Conservation (phyloP, 192 early-diverging fungal species). For the Anaeromyces robustus region DNA sequence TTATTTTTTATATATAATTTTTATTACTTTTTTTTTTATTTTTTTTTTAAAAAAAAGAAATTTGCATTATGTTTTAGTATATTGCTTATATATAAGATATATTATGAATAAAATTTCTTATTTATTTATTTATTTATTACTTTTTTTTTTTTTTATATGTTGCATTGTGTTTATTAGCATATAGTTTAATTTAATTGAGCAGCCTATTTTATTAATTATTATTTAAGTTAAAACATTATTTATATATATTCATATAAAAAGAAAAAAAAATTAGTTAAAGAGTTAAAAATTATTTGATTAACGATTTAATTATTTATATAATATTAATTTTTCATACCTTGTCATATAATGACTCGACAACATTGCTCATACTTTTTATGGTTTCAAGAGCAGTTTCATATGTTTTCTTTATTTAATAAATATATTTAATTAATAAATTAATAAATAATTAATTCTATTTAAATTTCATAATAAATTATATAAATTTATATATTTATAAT, state of each 20-base stretch:
- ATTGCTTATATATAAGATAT: too few relatives aligned
- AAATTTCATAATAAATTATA: background rate
- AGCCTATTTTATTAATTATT: background rate
- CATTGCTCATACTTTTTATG: slow-evolving; percentile 88
- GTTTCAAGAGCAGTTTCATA: slow-evolving; percentile 88
- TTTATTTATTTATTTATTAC: background rate
- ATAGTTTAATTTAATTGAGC: background rate
- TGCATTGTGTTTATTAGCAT: too few relatives aligned
- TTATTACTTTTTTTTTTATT: too few relatives aligned
- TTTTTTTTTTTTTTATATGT: background rate
- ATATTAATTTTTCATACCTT: slow-evolving; percentile 35
- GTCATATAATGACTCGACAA: slow-evolving; percentile 87
- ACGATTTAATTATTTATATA: too few relatives aligned
- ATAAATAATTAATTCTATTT: background rate
- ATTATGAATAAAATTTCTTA: too few relatives aligned
- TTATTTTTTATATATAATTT: background rate
- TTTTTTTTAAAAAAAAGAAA: too few relatives aligned
- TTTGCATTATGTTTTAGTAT: too few relatives aligned
- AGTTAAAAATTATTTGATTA: too few relatives aligned
- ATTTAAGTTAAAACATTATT: background rate
- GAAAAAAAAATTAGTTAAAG: too few relatives aligned
- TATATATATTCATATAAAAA: background rate
- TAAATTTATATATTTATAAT: background rate
- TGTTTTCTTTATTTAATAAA: slow-evolving; percentile 41
- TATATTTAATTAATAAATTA: background rate